Percentiles rank a stretch among this genome's conserved stretches.
Conservation (phyloP, 306 rosid genomes). For the Oxytropis ochrocephala region DNA sequence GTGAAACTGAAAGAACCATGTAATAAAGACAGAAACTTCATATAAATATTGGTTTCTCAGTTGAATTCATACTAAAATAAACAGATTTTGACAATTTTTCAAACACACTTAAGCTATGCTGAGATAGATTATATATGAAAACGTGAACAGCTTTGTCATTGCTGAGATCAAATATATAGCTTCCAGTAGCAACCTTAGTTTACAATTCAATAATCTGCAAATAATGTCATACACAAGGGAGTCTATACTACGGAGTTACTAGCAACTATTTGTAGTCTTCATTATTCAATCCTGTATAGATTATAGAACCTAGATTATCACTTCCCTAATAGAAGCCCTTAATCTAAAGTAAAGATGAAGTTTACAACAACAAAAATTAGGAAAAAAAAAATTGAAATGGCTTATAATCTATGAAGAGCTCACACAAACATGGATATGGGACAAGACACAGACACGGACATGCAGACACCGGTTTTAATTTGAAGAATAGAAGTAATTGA, state of each 20-base stretch:
- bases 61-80: background rate
- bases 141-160: background rate
- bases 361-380: background rate
- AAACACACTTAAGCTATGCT: background rate
- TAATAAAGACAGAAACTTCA: background rate
- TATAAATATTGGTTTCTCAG: background rate
- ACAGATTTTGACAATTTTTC: background rate
- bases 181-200: background rate
- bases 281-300: background rate
- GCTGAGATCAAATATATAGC: background rate
- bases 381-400: background rate
- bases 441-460: no score
- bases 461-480: no score
- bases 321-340: background rate
- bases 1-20: background rate
- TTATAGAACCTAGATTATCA: background rate
- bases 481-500: no score
- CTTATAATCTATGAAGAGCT: background rate
- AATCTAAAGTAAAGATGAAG: background rate
- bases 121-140: background rate
- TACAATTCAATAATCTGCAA: background rate
- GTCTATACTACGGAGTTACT: background rate
- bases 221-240: background rate
- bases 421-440: no score
- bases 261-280: background rate